Evolutionary conservation across 2,329 filamentous ascomycete genomes (phyloP), one percentile per base, ranked within the genome.

Genomic region (Claviceps arundinis): DNA sequence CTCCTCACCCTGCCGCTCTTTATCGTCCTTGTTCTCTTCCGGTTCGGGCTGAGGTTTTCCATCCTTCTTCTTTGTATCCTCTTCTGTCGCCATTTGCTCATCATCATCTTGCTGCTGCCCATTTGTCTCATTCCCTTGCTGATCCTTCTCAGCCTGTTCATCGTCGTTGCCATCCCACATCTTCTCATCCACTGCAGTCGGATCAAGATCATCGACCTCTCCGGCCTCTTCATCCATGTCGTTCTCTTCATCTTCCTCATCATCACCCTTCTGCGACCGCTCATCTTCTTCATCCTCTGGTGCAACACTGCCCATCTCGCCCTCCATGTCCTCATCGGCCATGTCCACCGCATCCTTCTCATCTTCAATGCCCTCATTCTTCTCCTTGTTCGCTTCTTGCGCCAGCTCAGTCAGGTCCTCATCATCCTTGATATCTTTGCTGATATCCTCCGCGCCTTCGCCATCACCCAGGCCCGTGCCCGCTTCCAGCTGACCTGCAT

Each of bases 391-490:
- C 43, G 82, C 78, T 61, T 96, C 86, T 64, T 96, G 88, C 0
- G 93, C 91, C 45, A 98, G 74, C 59, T 98, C 93, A 0, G 87
- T 82, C 4, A 98, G 72, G 64, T 98, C 90, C 65, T 99, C 93
- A 55, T 98, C 91, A 16, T 91, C 85, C 56, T 87, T 82, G 47
- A 98, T 85, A 62, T 98, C 93, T 65, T 98, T 97, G 68, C 90
- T 97, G 57, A 98, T 97, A 66, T 98, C 91, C 64, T 98, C 90
- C 4, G 86, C 90, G 17, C 91, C 94, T 66, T 96, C 87, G 11
- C 93, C 94, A 46, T 96, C 93, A 19, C 93, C 94, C 24, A 98
- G 81, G 37, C 93, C 94, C 11, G 90, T 97, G 16, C 94, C 94
- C 40, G 82, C 82, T 67, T 98, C 91, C 34, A 96, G 74, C 60